Evolutionary conservation across 2,329 filamentous ascomycete genomes (phyloP).

Genomic region (Ophiostoma populinum): DNA sequence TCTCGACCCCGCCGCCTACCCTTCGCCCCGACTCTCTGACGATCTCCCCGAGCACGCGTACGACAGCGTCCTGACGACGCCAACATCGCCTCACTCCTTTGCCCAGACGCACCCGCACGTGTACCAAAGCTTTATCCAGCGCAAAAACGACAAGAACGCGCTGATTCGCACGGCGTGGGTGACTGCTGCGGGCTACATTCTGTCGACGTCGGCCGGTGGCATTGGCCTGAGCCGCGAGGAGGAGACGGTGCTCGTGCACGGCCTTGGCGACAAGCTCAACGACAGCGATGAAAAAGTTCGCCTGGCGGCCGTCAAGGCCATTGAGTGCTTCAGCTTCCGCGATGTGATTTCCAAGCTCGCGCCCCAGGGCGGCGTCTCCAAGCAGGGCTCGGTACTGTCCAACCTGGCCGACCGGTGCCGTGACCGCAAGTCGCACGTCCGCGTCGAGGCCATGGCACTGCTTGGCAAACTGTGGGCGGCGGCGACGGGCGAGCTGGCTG

Average conservation of each 20-base stretch:
- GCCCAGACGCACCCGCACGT: constrained; percentile 61
- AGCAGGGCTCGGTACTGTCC: constrained; percentile 60
- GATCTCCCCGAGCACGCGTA: constrained; percentile 32
- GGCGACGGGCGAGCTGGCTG: constrained; percentile 68
- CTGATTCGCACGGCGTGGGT: constrained; percentile 77
- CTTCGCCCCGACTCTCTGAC: constrained; percentile 50
- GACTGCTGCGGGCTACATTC: constrained; percentile 64
- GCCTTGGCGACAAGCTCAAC: constrained; percentile 62
- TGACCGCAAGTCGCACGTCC: constrained; percentile 66
- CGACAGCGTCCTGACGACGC: constrained; percentile 55
- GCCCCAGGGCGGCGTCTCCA: constrained; percentile 53
- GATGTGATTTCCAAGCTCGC: constrained; percentile 73
- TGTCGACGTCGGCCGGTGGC: constrained; percentile 80
- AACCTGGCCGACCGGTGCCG: constrained; percentile 77
- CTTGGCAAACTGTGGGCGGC: constrained; percentile 88
- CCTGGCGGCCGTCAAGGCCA: constrained; percentile 68
- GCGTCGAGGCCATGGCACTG: constrained; percentile 72
- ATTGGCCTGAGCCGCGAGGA: constrained; percentile 76
- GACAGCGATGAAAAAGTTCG: constrained; percentile 87
- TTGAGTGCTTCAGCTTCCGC: constrained; percentile 64
- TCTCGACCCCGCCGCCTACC: constrained; percentile 71
- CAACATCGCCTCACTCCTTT: constrained; percentile 78
- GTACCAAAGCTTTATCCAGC: constrained; percentile 70
- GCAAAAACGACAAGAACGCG: constrained; percentile 72
- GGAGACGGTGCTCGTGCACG: constrained; percentile 55